Base-by-base conservation (phyloP, 2,329 filamentous ascomycete genomes). In the Fusarium napiforme region DNA sequence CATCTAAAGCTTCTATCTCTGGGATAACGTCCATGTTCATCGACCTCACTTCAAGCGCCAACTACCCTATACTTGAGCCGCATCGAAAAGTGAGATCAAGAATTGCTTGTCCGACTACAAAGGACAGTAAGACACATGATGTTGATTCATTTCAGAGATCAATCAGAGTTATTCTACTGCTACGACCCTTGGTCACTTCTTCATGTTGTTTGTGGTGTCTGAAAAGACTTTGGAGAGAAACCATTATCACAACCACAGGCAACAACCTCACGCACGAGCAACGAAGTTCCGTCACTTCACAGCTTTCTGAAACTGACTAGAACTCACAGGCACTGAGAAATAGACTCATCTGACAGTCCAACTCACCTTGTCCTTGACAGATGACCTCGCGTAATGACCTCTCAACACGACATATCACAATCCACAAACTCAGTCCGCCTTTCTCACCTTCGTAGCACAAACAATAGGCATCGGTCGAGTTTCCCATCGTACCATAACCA, bases 381-480 rank as follows among this genome's bases (percentile, higher is more conserved):
- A 57, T 40, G 64, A 69, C 39, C 47, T 50, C 39, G 26, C 39
- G 28, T 32, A 47, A 65, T 60, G 60, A 49, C 46, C 43, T 56
- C 49, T 67, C 28, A 56, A 32, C 45, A 58, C 28, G 42, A 19
- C 39, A 34, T 72, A 37, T 57, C 50, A 59, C 65, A 39, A 28
- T 37, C 18, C 49, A 64, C 49, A 64, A 19, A 21, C 45, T 55
- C n/a, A 68, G 16, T 34, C 30, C 12, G 53, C 23, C 45, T 47
- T 49, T 40, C 28, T 50, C 23, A 37, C 28, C n/a, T 23, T 21
- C 8, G 32, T 72, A 15, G 28, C 42, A 58, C 63, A n/a, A 55
- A 64, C 30, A 23, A 45, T 23, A 34, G 18, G 43, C 39, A 42
- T 65, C 40, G 52, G 45, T 63, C 61, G 55, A 72, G 53, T 73